These are phyloP conservation scores for Alnus rubra DNA, from an alignment of 306 rosid species.

Conservation along the genomic window DNA sequence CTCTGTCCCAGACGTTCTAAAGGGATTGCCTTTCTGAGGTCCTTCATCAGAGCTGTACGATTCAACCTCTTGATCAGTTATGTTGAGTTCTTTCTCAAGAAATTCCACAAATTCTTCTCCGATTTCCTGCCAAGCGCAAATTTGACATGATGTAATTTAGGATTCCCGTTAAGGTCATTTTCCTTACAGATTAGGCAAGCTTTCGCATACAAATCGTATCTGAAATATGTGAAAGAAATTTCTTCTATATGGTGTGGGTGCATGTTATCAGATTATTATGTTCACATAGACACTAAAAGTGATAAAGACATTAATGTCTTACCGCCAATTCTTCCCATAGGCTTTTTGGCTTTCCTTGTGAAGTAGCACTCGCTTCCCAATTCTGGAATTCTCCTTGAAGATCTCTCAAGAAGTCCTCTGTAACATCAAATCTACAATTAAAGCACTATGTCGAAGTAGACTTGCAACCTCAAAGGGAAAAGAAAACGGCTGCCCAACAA, in stretches of 20 bases:
- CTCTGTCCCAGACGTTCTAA: slow-evolving; percentile 36
- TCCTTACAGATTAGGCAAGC: background rate
- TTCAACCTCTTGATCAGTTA: slow-evolving; percentile 48
- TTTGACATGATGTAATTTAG: slow-evolving; percentile 14
- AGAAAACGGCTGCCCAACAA: slow-evolving; percentile 25
- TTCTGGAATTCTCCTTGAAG: slow-evolving; percentile 85
- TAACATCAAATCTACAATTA: slow-evolving; percentile 33
- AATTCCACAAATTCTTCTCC: slow-evolving; percentile 98
- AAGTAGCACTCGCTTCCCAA: slow-evolving; percentile 83
- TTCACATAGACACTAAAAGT: background rate
- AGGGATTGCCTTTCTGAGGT: slow-evolving; percentile 40
- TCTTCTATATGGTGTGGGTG: background rate
- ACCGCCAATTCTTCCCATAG: slow-evolving; percentile 97
- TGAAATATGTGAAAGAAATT: background rate
- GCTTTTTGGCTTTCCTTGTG: slow-evolving; percentile 91
- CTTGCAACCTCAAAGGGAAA: slow-evolving; percentile 22
- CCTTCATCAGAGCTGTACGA: slow-evolving; percentile 31
- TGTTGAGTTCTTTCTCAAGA: slow-evolving; percentile 91
- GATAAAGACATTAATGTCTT: slow-evolving; percentile 23
- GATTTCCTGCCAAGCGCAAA: slow-evolving; percentile 67
- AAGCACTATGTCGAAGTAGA: slow-evolving; percentile 21
- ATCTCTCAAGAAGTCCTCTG: slow-evolving; percentile 87
- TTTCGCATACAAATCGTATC: background rate
- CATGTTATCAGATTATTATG: background rate
- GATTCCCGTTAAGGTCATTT: slow-evolving; percentile 3